Evolutionary conservation across 1,284 basidiomycete genomes (phyloP).

Genomic region (Cryptococcus depauperatus): DNA sequence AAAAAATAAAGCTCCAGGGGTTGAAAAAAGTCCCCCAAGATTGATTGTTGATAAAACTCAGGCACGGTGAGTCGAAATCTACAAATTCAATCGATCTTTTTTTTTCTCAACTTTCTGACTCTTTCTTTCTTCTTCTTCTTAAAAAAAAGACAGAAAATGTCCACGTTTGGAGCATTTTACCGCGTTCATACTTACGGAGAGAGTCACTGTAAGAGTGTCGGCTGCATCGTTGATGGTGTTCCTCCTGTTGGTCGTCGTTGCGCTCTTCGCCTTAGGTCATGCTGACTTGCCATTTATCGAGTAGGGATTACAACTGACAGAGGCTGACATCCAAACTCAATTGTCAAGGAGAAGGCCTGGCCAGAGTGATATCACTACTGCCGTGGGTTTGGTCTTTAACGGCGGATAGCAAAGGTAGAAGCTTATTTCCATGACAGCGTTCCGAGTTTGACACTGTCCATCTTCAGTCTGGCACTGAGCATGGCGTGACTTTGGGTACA

Average conservation of each 20-base stretch:
- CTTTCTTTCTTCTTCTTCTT: conserved; percentile 3
- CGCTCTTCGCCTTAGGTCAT: not conserved
- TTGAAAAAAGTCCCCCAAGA: not conserved
- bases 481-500: conserved; percentile 91
- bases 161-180: conserved; percentile 82
- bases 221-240: conserved; percentile 94
- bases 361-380: conserved; percentile 93
- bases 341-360: conserved; percentile 87
- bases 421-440: conserved; percentile 53
- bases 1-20: not conserved
- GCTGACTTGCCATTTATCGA: conserved; percentile 7
- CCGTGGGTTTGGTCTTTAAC: conserved; percentile 49
- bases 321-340: conserved; percentile 84
- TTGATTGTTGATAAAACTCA: not conserved
- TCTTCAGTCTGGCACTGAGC: conserved; percentile 89
- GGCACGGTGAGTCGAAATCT: not conserved
- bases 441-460: conserved; percentile 95
- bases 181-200: conserved; percentile 97
- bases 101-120: conserved; percentile 1
- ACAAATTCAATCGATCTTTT: conserved; percentile 4
- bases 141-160: conserved; percentile 54
- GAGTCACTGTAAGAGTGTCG: conserved; percentile 93
- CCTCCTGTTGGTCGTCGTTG: conserved; percentile 65
- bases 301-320: conserved; percentile 72
- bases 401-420: not conserved